Base-by-base conservation (phyloP, 192 early-diverging fungal genomes). In the Dispira parvispora region DNA sequence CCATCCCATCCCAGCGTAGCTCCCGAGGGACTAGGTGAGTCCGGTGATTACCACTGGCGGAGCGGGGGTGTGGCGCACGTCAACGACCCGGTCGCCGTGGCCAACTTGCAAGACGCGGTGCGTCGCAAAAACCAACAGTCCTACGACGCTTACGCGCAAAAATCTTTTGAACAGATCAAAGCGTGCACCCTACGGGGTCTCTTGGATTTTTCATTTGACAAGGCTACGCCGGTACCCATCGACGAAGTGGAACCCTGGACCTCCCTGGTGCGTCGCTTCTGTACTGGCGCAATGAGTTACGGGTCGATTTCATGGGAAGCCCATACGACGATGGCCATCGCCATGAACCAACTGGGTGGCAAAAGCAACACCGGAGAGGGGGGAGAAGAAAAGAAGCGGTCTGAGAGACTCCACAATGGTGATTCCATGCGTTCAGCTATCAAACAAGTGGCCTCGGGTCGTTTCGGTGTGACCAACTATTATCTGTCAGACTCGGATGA, bases 291-390 rank as follows among this genome's bases (percentile, higher is more conserved):
- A 57, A 98, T 98, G 93, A 92, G 89, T 25, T 98, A 96, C 66
- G 96, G 96, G 38, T 95, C 92, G 21, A 96, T 98, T 66, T 95
- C 92, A 4, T 82, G 80, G 67, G 96, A 98, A 67, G 80, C 96
- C 38, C 96, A 98, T 68, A 87, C 87, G 43, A 76, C 96, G 18
- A 71, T 98, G 26, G 94, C 94, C 2, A 67, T 87, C 63, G 96
- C 96, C 18, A 96, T 98, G 96, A 98, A 98, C 78, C 67, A 74
- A 52, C 72, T 98, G 10, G 92, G 92, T 63, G 96, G 96, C 62
- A 98, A 98, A 78, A 91, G 88, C 71, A 98, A 96, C 79, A 96
- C 94, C 63, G 96, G 96, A 53, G 96, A 98, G 73, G 96, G 96
- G 63, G 96, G 96, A 65, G 96, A 98, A 72, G 91, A 98, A 64